Percentiles rank a stretch among this genome's conserved stretches.
These are phyloP conservation scores for Magnolia changhungtana DNA, from an alignment of 164 flowering plant species.

Conservation along the genomic window DNA sequence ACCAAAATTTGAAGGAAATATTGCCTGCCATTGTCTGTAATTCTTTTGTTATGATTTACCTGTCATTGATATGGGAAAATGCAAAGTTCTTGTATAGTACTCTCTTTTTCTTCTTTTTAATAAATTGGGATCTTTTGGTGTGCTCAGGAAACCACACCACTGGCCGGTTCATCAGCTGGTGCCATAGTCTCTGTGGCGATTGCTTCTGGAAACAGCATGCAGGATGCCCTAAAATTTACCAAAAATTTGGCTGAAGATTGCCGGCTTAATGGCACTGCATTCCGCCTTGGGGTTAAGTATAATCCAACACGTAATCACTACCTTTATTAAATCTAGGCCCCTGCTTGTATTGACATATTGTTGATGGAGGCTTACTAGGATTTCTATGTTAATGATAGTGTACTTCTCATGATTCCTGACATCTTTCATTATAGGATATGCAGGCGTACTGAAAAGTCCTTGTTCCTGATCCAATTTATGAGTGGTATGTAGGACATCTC, in stretches of 20 bases:
- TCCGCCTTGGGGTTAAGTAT: slow-evolving; percentile 82
- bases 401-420: no score
- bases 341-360: not conserved
- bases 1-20: not conserved
- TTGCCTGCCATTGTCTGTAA: not conserved
- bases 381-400: not conserved
- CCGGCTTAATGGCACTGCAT: slow-evolving; percentile 79
- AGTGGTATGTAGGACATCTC: no score
- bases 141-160: slow-evolving; percentile 79
- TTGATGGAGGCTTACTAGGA: not conserved
- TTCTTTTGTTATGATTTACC: not conserved
- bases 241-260: slow-evolving; percentile 82
- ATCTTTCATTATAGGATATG: no score
- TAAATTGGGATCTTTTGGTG: not conserved
- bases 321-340: not conserved
- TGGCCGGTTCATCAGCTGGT: slow-evolving; percentile 98
- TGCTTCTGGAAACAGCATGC: slow-evolving; percentile 86
- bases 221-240: slow-evolving; percentile 74
- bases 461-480: no score
- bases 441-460: no score
- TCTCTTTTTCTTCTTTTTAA: not conserved
- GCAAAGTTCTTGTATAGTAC: not conserved
- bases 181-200: slow-evolving; percentile 90
- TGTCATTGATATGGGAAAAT: not conserved
- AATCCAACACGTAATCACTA: not conserved